Evolutionary conservation across 225 moss, liverwort and hornwort species (phyloP).

Genomic region (Rhytidiadelphus loreus): DNA sequence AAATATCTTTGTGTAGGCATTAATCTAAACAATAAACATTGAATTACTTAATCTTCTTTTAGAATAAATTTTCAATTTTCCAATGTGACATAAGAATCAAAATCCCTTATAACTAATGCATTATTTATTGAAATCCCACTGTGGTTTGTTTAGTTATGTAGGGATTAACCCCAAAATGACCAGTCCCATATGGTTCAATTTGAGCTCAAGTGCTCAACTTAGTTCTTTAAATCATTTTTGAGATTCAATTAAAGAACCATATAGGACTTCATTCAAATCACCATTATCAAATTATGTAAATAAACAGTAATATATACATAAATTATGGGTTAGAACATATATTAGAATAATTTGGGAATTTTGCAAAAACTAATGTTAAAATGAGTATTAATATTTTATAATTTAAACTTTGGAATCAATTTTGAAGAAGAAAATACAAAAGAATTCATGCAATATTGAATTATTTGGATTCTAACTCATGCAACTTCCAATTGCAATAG

Average conservation of each 20-base stretch:
- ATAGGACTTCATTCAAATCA: background rate
- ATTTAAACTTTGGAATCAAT: background rate
- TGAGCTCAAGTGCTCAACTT: fast-evolving
- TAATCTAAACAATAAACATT: background rate
- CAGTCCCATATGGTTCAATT: background rate
- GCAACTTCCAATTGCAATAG: background rate
- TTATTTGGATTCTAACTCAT: background rate
- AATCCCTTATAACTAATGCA: background rate
- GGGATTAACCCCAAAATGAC: background rate
- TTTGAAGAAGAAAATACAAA: too few relatives aligned
- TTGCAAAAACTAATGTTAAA: background rate
- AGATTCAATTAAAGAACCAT: background rate
- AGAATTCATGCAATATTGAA: background rate
- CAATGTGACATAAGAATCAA: background rate
- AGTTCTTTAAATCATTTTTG: background rate
- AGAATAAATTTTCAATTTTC: background rate
- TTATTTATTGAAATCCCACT: background rate
- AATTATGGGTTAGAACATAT: too few relatives aligned
- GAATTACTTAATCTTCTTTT: background rate
- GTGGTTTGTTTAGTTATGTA: background rate
- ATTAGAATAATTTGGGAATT: background rate
- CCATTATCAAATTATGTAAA: too few relatives aligned
- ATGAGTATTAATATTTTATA: background rate
- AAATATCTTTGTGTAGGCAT: background rate
- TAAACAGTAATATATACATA: too few relatives aligned